A percentile compares a stretch with the other conserved stretches of the same genome.
phyloP scores from a whole-genome alignment of 306 rosid species.

The Citrullus colocynthis region DNA sequence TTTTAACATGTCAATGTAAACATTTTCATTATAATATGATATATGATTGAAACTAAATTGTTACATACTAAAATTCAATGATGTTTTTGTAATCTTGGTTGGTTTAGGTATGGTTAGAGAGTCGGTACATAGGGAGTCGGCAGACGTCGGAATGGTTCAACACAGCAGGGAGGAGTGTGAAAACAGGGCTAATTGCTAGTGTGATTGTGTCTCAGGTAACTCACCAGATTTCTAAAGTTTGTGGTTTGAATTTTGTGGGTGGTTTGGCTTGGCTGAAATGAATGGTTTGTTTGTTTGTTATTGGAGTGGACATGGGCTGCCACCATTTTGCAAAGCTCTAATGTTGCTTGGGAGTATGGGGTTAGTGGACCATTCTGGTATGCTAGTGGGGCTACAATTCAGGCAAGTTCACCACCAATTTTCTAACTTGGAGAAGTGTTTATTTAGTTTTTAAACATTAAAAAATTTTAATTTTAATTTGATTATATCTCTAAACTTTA shows the following conservation, averaged over 20 bases:
- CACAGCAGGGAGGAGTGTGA: constrained; percentile 91
- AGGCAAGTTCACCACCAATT: constrained; percentile 28
- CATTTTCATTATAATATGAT: too few relatives aligned
- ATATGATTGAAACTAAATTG: neutral
- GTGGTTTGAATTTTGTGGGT: neutral
- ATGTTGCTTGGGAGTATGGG: constrained; percentile 95
- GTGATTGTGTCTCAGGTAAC: constrained; percentile 86
- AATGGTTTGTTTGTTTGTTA: constrained; percentile 15
- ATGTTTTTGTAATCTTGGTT: neutral
- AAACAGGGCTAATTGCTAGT: constrained; percentile 93
- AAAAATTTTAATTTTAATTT: too few relatives aligned
- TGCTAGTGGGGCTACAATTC: constrained; percentile 94
- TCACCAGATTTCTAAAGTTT: constrained; percentile 4
- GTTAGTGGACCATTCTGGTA: constrained; percentile 97
- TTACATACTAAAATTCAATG: too few relatives aligned
- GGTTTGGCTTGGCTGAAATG: neutral
- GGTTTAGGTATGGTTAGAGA: constrained; percentile 85
- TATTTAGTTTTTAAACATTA: neutral
- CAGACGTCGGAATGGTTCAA: constrained; percentile 96
- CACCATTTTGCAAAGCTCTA: constrained; percentile 86
- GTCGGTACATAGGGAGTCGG: constrained; percentile 65
- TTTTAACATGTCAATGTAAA: too few relatives aligned
- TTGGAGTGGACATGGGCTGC: constrained; percentile 96
- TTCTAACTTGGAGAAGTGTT: neutral
- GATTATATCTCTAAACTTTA: neutral